Conservation (phyloP, 257 asterid species). For the Craterostigma plantagineum region DNA sequence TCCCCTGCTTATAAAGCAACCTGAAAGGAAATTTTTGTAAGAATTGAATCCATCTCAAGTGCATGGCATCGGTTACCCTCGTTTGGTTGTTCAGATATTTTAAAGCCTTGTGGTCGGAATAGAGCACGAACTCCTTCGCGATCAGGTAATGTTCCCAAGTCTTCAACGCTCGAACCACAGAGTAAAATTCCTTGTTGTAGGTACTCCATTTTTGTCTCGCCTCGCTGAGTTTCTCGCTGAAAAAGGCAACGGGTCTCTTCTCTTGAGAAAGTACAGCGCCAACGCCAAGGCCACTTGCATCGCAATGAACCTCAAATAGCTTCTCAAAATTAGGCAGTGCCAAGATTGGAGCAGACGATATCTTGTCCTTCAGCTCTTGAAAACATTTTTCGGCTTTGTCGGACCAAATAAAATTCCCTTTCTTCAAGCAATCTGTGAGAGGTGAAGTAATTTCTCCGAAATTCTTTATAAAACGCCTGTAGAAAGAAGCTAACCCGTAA, state of each 20-base stretch:
- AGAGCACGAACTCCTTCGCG: neutral
- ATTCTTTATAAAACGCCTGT: neutral
- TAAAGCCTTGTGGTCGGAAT: neutral
- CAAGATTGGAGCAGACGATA: neutral
- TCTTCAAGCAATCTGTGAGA: neutral
- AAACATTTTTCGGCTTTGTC: neutral
- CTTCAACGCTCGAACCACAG: neutral
- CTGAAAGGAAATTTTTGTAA: too few species aligned
- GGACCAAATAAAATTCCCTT: neutral
- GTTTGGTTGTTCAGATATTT: neutral
- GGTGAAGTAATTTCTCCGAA: neutral
- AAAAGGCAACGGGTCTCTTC: neutral
- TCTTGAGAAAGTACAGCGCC: slow-evolving; percentile 1
- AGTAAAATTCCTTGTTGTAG: neutral
- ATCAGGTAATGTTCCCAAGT: neutral
- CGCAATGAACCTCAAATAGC: neutral
- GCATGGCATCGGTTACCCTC: too few species aligned
- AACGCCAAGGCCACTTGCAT: neutral
- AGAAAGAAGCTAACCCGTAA: neutral
- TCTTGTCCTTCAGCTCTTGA: neutral
- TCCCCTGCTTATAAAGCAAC: too few species aligned
- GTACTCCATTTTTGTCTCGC: neutral
- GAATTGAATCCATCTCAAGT: too few species aligned
- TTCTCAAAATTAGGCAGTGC: neutral
- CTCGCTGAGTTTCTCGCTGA: neutral